Evolutionary conservation across 2,329 filamentous ascomycete species (phyloP), one percentile per base, ranked within the genome.

Genomic region (Hymenoscyphus repandus): DNA sequence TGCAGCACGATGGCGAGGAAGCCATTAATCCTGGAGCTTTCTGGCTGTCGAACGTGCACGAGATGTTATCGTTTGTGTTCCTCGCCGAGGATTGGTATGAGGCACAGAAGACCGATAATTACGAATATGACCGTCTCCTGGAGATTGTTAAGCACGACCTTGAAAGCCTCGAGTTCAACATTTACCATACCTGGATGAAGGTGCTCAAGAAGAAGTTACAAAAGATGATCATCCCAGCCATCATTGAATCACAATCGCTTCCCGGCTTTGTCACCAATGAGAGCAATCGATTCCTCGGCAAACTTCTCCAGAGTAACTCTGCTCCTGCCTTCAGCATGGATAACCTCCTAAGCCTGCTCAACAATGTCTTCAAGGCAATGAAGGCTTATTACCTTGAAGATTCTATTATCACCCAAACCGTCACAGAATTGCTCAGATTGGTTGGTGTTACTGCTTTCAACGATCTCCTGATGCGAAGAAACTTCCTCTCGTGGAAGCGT

Each of bases 181-280:
- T 99, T 64, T 99, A 99, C 72, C 93, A 99, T 73, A 99, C 93
- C 22, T 99, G 93, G 93, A 99, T 99, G 93, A 99, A 99, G 78
- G 89, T 96, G 51, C 75, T 99, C 66, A 99, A 99, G 81, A 96
- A 96, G 83, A 96, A 95, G 75, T 79, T 99, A 57, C 90, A 95
- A 65, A 97, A 97, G 80, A 99, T 99, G 93, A 95, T 99, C 65
- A 95, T 99, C 47, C 93, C 93, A 1, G 93, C 93, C 50, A 99
- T 99, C 69, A 99, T 99, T 65, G 93, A 99, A 70, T 97, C 92
- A 43, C 93, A 99, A 70, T 97, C 93, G 20, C 83, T 99, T 55
- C 93, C 93, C 46, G 93, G 93, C 61, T 99, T 99, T 70, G 93
- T 99, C 60, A 99, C 93, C 53, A 99, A 95, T 70, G 93, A 99